Conservation (phyloP, 1,284 basidiomycete species). For the Apiotrichum laibachii region DNA sequence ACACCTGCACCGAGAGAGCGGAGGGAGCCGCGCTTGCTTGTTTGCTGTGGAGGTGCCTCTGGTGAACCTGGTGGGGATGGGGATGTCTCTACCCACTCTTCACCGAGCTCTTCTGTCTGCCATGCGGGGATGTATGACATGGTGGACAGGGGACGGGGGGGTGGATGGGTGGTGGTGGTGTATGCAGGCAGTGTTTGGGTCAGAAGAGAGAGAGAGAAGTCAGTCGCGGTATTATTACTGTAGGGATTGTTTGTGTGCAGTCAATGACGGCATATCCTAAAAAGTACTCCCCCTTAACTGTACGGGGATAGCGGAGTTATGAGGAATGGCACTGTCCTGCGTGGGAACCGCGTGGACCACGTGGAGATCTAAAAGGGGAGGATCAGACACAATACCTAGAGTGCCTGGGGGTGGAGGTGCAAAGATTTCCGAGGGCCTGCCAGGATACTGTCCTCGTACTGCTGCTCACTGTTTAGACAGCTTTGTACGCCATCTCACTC, state of each 20-base stretch:
- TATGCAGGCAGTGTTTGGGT: slow-evolving; percentile 1
- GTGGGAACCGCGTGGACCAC: not conserved
- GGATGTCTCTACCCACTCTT: slow-evolving; percentile 68
- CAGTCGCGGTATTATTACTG: not conserved
- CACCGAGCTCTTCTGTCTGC: slow-evolving; percentile 73
- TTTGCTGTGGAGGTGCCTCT: slow-evolving; percentile 55
- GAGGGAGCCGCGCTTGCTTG: slow-evolving; percentile 38
- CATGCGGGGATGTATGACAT: slow-evolving; percentile 58
- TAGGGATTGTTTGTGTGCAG: not conserved
- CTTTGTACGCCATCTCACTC: not conserved
- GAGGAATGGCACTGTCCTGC: not conserved
- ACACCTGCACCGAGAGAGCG: slow-evolving; percentile 37
- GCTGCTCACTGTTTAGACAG: not conserved
- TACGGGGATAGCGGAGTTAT: not conserved
- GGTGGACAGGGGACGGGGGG: slow-evolving; percentile 12
- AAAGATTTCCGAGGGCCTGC: slow-evolving; percentile 13
- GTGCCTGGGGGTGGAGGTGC: slow-evolving; percentile 8
- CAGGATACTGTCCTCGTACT: not conserved
- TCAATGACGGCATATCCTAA: not conserved
- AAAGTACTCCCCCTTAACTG: not conserved
- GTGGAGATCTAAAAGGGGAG: not conserved
- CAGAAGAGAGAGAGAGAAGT: not conserved
- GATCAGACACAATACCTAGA: not conserved
- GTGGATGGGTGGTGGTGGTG: slow-evolving; percentile 1
- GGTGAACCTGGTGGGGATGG: slow-evolving; percentile 59